These are phyloP conservation scores for Leishmania turanica DNA, from an alignment of 208 protist species.

Conservation along the genomic window DNA sequence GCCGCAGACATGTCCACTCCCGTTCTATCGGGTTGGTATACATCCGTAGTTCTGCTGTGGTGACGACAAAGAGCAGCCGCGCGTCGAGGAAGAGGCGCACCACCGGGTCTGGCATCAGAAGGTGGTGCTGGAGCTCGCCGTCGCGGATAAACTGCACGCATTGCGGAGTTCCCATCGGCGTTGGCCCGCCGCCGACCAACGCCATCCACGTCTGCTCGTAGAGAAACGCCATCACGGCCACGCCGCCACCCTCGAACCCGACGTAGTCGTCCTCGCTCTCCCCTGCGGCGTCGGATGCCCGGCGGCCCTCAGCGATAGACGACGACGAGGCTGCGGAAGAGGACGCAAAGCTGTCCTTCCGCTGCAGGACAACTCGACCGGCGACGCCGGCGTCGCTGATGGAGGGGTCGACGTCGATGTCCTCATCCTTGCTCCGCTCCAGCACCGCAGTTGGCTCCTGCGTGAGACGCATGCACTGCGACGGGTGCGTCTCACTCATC, in stretches of 20 bases:
- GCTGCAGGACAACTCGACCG: not conserved
- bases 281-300: not conserved
- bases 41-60: constrained; percentile 34
- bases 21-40: constrained; percentile 49
- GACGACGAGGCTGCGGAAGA: not conserved
- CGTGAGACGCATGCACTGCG: not conserved
- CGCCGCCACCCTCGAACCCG: constrained; percentile 43
- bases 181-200: constrained; percentile 59
- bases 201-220: constrained; percentile 64
- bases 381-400: not conserved
- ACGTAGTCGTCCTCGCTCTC: constrained; percentile 19
- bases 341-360: not conserved
- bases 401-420: constrained; percentile 12
- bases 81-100: constrained; percentile 36
- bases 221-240: constrained; percentile 65
- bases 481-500: not conserved
- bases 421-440: constrained; percentile 15
- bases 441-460: not conserved
- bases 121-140: constrained; percentile 13
- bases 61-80: constrained; percentile 42
- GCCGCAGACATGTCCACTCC: constrained; percentile 26
- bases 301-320: not conserved
- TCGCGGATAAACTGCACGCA: constrained; percentile 26
- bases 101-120: constrained; percentile 26
- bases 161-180: constrained; percentile 46